Conservation (phyloP, 73 alveolate species). For the Effrenium voratum region DNA sequence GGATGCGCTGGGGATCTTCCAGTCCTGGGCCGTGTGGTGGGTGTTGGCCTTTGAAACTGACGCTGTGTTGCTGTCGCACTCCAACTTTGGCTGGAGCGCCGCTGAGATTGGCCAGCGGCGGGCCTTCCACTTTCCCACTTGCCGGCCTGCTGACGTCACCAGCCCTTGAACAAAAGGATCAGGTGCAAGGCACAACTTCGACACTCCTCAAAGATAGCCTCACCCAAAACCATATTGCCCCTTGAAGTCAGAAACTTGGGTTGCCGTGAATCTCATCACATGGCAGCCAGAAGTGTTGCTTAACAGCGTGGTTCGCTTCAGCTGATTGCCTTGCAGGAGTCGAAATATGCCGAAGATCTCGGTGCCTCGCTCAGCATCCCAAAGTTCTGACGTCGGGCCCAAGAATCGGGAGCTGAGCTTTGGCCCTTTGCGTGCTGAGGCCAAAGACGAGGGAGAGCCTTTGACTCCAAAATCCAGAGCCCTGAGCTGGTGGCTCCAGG, state of each 20-base stretch:
- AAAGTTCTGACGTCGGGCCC: no score
- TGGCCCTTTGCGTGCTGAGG: no score
- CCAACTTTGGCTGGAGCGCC: constrained; percentile 92
- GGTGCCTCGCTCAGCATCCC: no score
- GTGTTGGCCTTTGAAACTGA: constrained; percentile 49
- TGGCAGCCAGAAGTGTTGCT: no score
- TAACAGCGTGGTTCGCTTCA: no score
- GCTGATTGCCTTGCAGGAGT: no score
- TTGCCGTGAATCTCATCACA: no score
- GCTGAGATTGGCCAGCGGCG: constrained; percentile 91
- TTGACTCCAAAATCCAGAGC: no score
- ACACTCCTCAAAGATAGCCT: background rate
- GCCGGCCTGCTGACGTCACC: constrained; percentile 86
- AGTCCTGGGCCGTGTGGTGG: constrained; percentile 91
- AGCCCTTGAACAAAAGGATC: constrained; percentile 31
- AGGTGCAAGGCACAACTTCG: background rate
- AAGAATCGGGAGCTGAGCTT: no score
- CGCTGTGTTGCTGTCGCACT: constrained; percentile 57
- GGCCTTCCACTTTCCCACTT: constrained; percentile 67
- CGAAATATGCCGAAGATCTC: no score
- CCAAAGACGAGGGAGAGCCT: no score
- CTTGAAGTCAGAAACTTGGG: background rate
- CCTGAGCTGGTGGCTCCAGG: no score
- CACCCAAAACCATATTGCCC: background rate
- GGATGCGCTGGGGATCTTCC: constrained; percentile 44